These are phyloP conservation scores for Violaceomyces palustris DNA, from an alignment of 1,284 basidiomycete species.

Conservation along the genomic window DNA sequence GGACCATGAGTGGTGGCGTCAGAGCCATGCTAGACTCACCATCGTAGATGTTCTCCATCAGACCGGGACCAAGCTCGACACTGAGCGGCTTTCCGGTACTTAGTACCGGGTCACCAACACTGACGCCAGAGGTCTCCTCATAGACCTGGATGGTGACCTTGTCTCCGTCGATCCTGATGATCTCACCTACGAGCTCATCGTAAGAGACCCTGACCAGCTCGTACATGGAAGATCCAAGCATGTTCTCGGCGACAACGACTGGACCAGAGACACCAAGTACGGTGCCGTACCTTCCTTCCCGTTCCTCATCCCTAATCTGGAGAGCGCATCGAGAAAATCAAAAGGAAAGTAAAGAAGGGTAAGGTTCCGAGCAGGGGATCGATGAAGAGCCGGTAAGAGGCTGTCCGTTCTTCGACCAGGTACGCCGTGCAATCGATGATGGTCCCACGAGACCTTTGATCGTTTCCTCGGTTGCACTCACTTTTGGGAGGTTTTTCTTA, in stretches of 20 bases:
- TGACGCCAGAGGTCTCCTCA: slow-evolving; percentile 71
- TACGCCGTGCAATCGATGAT: too few relatives aligned
- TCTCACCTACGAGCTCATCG: slow-evolving; percentile 52
- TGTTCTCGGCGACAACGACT: slow-evolving; percentile 52
- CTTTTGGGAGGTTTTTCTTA: slow-evolving; percentile 48
- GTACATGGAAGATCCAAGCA: slow-evolving; percentile 52
- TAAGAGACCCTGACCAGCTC: slow-evolving; percentile 52
- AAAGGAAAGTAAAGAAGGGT: too few relatives aligned
- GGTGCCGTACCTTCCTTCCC: slow-evolving; percentile 40
- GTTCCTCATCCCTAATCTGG: slow-evolving; percentile 52
- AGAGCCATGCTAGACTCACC: slow-evolving; percentile 3
- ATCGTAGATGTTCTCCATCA: slow-evolving; percentile 98
- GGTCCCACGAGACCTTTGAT: too few relatives aligned
- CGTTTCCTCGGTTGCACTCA: too few relatives aligned
- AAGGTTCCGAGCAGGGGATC: too few relatives aligned
- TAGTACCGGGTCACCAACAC: slow-evolving; percentile 94
- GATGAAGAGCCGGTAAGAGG: too few relatives aligned
- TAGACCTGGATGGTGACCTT: slow-evolving; percentile 96
- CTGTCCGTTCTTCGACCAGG: too few relatives aligned
- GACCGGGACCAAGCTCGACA: slow-evolving; percentile 92
- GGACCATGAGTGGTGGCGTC: slow-evolving; percentile 3
- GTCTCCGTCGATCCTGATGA: slow-evolving; percentile 51
- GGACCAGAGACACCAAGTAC: slow-evolving; percentile 52
- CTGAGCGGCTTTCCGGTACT: slow-evolving; percentile 94
- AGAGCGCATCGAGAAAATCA: too few relatives aligned